Evolutionary conservation across 805 yeast genomes (phyloP).

Genomic region (Lachancea kluyveri): DNA sequence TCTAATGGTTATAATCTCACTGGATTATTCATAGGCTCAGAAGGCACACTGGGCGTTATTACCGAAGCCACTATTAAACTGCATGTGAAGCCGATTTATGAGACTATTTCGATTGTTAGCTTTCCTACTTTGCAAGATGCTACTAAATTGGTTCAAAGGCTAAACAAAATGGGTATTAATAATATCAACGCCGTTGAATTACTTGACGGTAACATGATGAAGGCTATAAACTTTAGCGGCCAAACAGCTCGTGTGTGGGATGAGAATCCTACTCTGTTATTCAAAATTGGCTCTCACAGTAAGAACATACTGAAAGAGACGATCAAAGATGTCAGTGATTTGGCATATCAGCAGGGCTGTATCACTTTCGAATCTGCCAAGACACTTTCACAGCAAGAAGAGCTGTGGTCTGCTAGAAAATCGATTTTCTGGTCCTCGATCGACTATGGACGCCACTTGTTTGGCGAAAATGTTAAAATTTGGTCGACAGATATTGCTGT

Average conservation of each 20-base stretch:
- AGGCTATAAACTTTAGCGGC: slow-evolving; percentile 59
- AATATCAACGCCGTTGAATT: slow-evolving; percentile 75
- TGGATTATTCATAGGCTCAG: slow-evolving; percentile 72
- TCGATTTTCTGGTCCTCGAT: slow-evolving; percentile 68
- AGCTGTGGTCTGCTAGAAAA: slow-evolving; percentile 77
- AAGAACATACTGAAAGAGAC: slow-evolving; percentile 43
- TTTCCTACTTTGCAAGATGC: slow-evolving; percentile 63
- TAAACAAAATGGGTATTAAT: slow-evolving; percentile 63
- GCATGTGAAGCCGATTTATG: slow-evolving; percentile 53
- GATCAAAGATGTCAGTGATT: slow-evolving; percentile 38
- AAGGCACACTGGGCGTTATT: slow-evolving; percentile 71
- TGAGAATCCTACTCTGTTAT: slow-evolving; percentile 67
- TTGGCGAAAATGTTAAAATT: slow-evolving; percentile 52
- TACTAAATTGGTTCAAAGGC: slow-evolving; percentile 56
- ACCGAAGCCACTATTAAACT: slow-evolving; percentile 65
- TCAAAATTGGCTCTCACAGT: slow-evolving; percentile 66
- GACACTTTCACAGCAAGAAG: slow-evolving; percentile 58
- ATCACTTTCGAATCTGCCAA: slow-evolving; percentile 55
- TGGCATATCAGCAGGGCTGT: slow-evolving; percentile 42
- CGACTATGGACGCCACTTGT: slow-evolving; percentile 48
- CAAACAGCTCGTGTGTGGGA: slow-evolving; percentile 48
- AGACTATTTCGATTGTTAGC: slow-evolving; percentile 68
- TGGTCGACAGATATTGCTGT: slow-evolving; percentile 94
- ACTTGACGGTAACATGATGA: slow-evolving; percentile 66
- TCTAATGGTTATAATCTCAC: slow-evolving; percentile 80